These are phyloP conservation scores for Pythium guiyangense DNA, from an alignment of 352 stramenopile species.

Conservation along the genomic window DNA sequence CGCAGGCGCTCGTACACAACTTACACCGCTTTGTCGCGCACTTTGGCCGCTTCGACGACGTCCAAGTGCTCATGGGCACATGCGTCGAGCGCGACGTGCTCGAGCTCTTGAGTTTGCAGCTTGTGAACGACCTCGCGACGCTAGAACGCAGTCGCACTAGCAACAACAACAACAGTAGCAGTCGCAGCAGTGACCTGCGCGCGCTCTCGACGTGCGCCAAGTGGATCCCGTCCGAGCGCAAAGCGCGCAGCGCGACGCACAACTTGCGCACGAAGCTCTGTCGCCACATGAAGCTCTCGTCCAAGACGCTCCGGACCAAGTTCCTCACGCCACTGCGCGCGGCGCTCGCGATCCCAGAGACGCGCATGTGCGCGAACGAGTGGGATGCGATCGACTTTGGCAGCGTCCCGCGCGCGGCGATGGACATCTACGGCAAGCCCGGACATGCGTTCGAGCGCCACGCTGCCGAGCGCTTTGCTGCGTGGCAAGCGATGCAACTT, in stretches of 20 bases:
- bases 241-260: too few species aligned
- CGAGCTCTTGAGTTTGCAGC: conserved; percentile 28
- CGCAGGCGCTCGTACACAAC: conserved; percentile 33
- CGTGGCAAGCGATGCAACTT: conserved; percentile 6
- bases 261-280: too few species aligned
- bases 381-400: conserved; percentile 41
- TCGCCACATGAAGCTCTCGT: conserved; percentile 33
- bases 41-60: conserved; percentile 47
- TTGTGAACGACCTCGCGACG: conserved; percentile 19
- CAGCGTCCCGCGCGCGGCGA: conserved; percentile 36
- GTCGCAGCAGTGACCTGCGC: conserved; percentile 24
- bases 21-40: conserved; percentile 30
- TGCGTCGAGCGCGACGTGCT: conserved; percentile 26
- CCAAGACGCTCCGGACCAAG: conserved; percentile 31
- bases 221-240: too few species aligned
- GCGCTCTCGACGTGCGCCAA: too few species aligned
- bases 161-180: not conserved
- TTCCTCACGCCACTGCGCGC: conserved; percentile 38
- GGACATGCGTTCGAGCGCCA: conserved; percentile 35
- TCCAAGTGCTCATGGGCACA: conserved; percentile 31
- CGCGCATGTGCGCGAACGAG: conserved; percentile 38
- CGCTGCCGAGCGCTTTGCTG: conserved; percentile 25
- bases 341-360: conserved; percentile 12
- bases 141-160: conserved; percentile 8
- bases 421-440: conserved; percentile 43